phyloP scores from a whole-genome alignment of 306 rosid species.

The Ormosia semicastrata region DNA sequence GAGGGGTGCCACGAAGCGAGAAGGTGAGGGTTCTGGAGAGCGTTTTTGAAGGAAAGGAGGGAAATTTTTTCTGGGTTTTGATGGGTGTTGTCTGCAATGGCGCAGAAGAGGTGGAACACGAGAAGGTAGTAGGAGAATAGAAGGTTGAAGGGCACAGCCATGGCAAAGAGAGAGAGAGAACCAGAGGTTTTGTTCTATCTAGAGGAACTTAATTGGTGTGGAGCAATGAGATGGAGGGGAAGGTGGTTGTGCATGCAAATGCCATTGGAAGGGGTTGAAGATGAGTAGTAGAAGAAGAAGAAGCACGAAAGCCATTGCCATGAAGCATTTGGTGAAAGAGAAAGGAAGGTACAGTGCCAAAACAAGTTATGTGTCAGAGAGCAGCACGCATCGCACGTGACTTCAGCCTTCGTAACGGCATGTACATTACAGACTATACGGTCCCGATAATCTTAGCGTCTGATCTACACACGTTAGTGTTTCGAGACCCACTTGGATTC shows the following conservation, averaged over 20 bases:
- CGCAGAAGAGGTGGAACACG: constrained; percentile 17
- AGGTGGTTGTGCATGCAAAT: constrained; percentile 14
- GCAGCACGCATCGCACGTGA: constrained; percentile 79
- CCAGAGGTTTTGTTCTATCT: not conserved
- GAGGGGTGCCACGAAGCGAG: constrained; percentile 60
- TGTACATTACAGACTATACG: not conserved
- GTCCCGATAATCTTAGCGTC: too few species aligned
- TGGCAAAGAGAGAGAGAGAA: not conserved
- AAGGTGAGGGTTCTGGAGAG: constrained; percentile 45
- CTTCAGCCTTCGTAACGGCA: constrained; percentile 37
- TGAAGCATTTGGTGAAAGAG: not conserved
- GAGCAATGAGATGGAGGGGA: not conserved
- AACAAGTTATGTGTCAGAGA: constrained; percentile 52
- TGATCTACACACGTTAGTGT: too few species aligned
- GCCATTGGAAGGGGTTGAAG: constrained; percentile 14
- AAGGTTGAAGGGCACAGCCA: constrained; percentile 35
- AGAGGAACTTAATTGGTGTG: not conserved
- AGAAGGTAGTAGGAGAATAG: constrained; percentile 24
- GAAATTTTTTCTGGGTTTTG: constrained; percentile 44
- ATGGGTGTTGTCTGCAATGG: constrained; percentile 2
- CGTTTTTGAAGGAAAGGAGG: constrained; percentile 65
- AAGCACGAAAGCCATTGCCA: constrained; percentile 29
- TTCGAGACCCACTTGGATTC: too few species aligned
- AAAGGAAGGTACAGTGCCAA: constrained; percentile 1
- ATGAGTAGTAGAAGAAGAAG: constrained; percentile 17